Conservation (phyloP, 192 early-diverging fungal genomes). For the Spizellomyces sp. region DNA sequence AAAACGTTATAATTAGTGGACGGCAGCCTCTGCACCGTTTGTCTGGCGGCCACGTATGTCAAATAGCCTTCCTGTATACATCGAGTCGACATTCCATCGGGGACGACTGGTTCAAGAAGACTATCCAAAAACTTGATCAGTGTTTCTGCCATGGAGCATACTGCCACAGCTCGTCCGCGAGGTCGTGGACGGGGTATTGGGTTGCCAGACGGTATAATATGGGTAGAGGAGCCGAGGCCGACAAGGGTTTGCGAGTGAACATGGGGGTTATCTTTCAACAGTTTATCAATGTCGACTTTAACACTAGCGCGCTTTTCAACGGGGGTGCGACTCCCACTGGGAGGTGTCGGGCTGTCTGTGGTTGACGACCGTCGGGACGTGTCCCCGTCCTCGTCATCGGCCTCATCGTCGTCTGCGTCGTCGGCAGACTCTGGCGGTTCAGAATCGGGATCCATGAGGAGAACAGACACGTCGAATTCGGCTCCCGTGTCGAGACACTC, state of each 20-base stretch:
- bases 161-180: constrained; percentile 53
- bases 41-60: constrained; percentile 24
- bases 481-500: constrained; percentile 81
- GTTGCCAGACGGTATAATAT: neutral
- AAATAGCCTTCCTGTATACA: constrained; percentile 64
- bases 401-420: constrained; percentile 2
- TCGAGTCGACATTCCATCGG: constrained; percentile 59
- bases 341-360: neutral
- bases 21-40: constrained; percentile 65
- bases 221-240: constrained; percentile 13
- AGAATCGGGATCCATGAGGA: constrained; percentile 31
- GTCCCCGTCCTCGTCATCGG: neutral
- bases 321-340: constrained; percentile 16
- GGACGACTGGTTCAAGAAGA: constrained; percentile 76
- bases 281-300: constrained; percentile 14
- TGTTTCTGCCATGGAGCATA: constrained; percentile 72
- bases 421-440: constrained; percentile 1
- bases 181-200: constrained; percentile 27
- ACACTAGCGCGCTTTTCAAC: constrained; percentile 14
- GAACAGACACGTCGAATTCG: constrained; percentile 58
- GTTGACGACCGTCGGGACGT: neutral
- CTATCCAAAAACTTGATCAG: constrained; percentile 71
- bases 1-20: constrained; percentile 74
- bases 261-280: constrained; percentile 25
- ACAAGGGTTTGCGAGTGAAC: constrained; percentile 30